Percentiles rank a stretch among this genome's conserved stretches.
Conservation (phyloP, 2,329 filamentous ascomycete genomes). For the Exserohilum turcica region DNA sequence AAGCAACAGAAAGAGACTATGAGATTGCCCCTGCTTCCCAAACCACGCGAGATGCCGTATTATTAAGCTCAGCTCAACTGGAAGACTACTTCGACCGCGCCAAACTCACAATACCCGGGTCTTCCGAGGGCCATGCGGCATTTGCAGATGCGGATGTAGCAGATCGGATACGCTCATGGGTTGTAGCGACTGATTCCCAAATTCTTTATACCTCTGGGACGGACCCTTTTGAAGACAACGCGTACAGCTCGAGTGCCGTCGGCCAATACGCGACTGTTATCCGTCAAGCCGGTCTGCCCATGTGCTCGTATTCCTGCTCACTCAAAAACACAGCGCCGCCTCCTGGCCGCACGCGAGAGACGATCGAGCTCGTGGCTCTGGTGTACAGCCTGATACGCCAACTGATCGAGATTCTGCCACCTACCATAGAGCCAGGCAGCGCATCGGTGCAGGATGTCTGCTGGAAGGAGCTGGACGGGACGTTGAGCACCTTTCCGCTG, state of each 20-base stretch:
- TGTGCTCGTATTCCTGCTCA: background rate
- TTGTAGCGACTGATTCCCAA: background rate
- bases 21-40: background rate
- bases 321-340: background rate
- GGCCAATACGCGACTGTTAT: background rate
- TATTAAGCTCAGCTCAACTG: background rate
- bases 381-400: background rate
- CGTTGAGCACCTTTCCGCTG: background rate
- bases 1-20: background rate
- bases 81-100: background rate
- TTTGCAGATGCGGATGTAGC: background rate
- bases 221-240: background rate
- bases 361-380: background rate
- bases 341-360: background rate
- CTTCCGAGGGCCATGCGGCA: background rate
- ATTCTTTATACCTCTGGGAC: background rate
- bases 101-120: background rate
- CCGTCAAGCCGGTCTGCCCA: background rate
- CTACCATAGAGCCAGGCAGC: background rate
- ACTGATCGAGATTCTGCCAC: background rate
- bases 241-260: background rate
- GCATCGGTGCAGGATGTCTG: background rate
- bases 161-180: background rate
- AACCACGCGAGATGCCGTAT: background rate
- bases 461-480: background rate